Evolutionary conservation across 495 filamentous ascomycete species (phyloP), one percentile per base, ranked within the genome.

Genomic region (Trichoderma parareesei): DNA sequence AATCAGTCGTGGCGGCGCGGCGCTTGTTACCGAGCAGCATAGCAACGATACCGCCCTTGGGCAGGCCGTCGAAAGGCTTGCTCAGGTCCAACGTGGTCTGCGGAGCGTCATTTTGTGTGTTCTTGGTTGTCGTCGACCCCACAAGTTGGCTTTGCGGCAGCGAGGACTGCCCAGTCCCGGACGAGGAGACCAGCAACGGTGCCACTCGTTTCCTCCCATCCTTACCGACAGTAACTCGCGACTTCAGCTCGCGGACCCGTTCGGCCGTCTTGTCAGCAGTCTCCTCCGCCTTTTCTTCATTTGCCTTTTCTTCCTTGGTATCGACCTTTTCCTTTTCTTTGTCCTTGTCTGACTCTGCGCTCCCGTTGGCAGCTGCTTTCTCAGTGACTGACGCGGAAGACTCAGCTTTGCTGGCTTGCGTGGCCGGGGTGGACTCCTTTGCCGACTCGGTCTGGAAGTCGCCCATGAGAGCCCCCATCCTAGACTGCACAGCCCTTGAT

Each of bases 391-490:
- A 63, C 59, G 71, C 70, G 37, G 71, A 46, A 44, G 69, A 62
- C 41, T 61, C 67, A 16, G 67, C 67, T 53, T 80, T 81, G 9
- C 72, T 69, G 0, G 78, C 79, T 62, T 81, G 81, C 0, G 75
- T 77, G 40, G 74, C 64, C 6, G 70, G 70, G 0, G 69, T 70
- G 4, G 73, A 62, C 43, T 69, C 70, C 62, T 79, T 77, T 0
- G 72, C 69, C 1, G 73, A 62, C 14, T 41, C 69, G 5, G 79
- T 75, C 3, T 76, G 72, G 33, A 77, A 82, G 75, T 97, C 95
- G 42, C 94, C 94, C 95, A 98, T 98, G 63, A 98, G 75, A 27
- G 92, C 93, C 14, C 94, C 95, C 94, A 99, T 99, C 66, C 93
- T 83, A 8, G 91, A 93, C 76, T 98, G 89, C 0, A 93, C 92